These are phyloP conservation scores for Zygoascus bituminiphila DNA, from an alignment of 805 yeast genomes.

Conservation along the genomic window DNA sequence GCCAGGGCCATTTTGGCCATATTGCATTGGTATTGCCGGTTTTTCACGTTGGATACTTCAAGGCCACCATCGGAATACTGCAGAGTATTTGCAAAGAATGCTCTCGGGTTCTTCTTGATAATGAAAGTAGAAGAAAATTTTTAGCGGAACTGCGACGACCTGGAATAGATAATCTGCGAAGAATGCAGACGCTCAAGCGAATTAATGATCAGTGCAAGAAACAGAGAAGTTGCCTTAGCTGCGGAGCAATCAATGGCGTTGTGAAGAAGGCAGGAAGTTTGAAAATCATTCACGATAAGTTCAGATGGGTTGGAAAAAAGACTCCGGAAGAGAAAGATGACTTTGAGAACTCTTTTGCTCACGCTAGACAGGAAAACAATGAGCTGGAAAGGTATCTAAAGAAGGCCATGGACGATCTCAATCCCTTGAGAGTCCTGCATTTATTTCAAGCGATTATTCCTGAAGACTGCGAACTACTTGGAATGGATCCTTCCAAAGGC, in stretches of 20 bases:
- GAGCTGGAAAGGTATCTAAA: slow-evolving; percentile 82
- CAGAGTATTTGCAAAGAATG: slow-evolving; percentile 91
- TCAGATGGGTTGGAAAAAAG: slow-evolving; percentile 91
- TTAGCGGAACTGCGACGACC: slow-evolving; percentile 78
- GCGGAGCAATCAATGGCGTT: slow-evolving; percentile 90
- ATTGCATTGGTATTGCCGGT: slow-evolving; percentile 89
- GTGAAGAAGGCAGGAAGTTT: slow-evolving; percentile 96
- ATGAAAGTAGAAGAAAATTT: slow-evolving; percentile 58
- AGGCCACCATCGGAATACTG: slow-evolving; percentile 75
- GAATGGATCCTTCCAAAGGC: slow-evolving; percentile 81
- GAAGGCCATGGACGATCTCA: slow-evolving; percentile 85
- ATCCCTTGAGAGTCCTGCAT: slow-evolving; percentile 82
- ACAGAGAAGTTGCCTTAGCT: slow-evolving; percentile 80
- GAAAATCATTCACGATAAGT: slow-evolving; percentile 91
- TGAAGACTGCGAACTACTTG: slow-evolving; percentile 84
- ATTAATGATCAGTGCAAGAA: slow-evolving; percentile 90
- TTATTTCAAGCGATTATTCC: slow-evolving; percentile 81
- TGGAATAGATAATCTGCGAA: slow-evolving; percentile 77
- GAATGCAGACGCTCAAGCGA: slow-evolving; percentile 81
- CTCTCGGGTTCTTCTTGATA: slow-evolving; percentile 68
- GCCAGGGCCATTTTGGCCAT: slow-evolving; percentile 99
- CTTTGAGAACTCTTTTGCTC: slow-evolving; percentile 83
- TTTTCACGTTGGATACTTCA: slow-evolving; percentile 95
- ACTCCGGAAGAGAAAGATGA: slow-evolving; percentile 71
- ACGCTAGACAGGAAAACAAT: slow-evolving; percentile 66